Base-by-base conservation (phyloP, 768 basidiomycete species). In the Clathrus columnatus region DNA sequence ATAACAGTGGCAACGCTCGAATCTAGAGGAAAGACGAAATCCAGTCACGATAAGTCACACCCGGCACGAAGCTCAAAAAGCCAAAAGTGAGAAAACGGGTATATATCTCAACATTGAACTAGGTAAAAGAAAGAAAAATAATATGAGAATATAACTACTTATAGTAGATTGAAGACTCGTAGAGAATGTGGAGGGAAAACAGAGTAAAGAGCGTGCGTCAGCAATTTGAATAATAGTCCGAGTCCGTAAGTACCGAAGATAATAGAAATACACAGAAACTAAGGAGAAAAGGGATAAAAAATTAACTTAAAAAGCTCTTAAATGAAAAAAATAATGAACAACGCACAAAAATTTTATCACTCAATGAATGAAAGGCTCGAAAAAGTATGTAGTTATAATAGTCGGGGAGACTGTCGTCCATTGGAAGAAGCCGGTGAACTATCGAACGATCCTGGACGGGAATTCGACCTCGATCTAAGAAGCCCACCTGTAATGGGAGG, bases 221-320 rank as follows among this genome's bases (percentile, higher is more conserved):
- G n/a, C n/a, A n/a, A n/a, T n/a, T n/a, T n/a, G n/a, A n/a, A 29
- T 42, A 42, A 53, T 53, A 53, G 51, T 53, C 51, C 51, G 20
- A 24, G n/a, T 16, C 41, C 21, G 24, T 20, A 53, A 51, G 50
- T 50, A 50, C 14, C 18, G 17, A 20, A 5, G 27, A 5, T 41
- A 17, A 20, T 53, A 53, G 20, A 53, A 44, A 44, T 53, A 53
- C 51, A 53, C 41, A n/a, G n/a, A n/a, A n/a, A n/a, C n/a, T n/a
- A n/a, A n/a, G n/a, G n/a, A n/a, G 51, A 42, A 24, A 53, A 20
- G 51, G 10, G 42, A 16, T 44, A 36, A 42, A 43, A 53, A 53
- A 53, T 53, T 16, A 44, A n/a, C 50, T 18, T 36, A 51, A 20
- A 36, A n/a, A 51, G 21, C 6, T 14, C 30, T 7, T 47, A 41